Evolutionary conservation across 495 filamentous ascomycete genomes (phyloP).

Genomic region (Hyaloscypha bicolor): DNA sequence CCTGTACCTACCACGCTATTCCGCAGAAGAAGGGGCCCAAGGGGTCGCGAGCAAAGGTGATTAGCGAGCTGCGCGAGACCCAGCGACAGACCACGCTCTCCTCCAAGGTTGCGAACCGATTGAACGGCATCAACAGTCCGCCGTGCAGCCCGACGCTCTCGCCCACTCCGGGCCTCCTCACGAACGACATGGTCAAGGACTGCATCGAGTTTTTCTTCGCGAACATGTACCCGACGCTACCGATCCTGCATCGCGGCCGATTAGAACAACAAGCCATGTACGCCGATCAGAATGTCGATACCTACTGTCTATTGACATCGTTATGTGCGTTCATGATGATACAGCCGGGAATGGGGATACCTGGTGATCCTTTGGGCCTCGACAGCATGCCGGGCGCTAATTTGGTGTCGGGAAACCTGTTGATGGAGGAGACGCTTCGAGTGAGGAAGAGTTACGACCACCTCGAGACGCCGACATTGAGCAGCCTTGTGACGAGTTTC

Average conservation of each 20-base stretch:
- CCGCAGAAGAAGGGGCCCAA: constrained; percentile 88
- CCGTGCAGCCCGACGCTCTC: constrained; percentile 45
- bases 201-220: constrained; percentile 85
- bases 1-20: constrained; percentile 80
- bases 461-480: constrained; percentile 67
- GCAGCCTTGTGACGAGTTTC: constrained; percentile 74
- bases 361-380: constrained; percentile 53
- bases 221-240: constrained; percentile 82
- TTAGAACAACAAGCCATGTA: constrained; percentile 65
- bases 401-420: constrained; percentile 57
- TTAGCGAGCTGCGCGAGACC: constrained; percentile 71
- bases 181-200: constrained; percentile 60
- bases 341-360: constrained; percentile 72
- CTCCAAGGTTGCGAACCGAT: constrained; percentile 47
- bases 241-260: constrained; percentile 70
- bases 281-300: constrained; percentile 66
- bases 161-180: constrained; percentile 59
- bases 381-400: constrained; percentile 56
- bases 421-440: constrained; percentile 75
- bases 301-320: constrained; percentile 78
- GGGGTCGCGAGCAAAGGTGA: constrained; percentile 78
- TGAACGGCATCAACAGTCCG: constrained; percentile 44
- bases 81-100: constrained; percentile 62
- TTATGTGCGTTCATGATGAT: constrained; percentile 86
- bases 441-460: constrained; percentile 77